Conservation (phyloP, 768 basidiomycete species). For the Melanogaster broomeanus region DNA sequence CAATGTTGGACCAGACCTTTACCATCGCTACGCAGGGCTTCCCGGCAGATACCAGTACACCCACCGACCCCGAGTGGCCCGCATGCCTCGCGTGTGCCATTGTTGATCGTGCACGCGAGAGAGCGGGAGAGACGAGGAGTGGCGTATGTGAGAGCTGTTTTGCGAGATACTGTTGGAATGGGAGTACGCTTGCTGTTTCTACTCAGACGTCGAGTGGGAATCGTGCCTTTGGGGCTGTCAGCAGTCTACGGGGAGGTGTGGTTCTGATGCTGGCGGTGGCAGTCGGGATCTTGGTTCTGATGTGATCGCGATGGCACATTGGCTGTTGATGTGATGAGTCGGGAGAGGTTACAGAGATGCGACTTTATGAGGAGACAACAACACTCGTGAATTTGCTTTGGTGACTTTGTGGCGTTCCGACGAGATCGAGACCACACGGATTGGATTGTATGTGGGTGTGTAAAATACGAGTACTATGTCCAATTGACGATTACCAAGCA, state of each 20-base stretch:
- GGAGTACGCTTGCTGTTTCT: slow-evolving; percentile 3
- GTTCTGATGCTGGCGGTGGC: slow-evolving; percentile 9
- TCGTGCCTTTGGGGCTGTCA: neutral
- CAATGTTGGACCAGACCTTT: slow-evolving; percentile 49
- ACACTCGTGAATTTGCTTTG: neutral
- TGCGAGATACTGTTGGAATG: slow-evolving; percentile 33
- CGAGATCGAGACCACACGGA: slow-evolving; percentile 8
- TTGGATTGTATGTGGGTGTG: slow-evolving; percentile 3
- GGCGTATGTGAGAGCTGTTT: slow-evolving; percentile 35
- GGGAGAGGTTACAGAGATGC: neutral
- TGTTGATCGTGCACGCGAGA: slow-evolving; percentile 44
- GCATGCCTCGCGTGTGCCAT: slow-evolving; percentile 54
- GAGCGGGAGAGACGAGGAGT: slow-evolving; percentile 24
- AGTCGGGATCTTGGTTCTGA: slow-evolving; percentile 7
- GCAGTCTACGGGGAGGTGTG: slow-evolving; percentile 3
- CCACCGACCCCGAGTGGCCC: slow-evolving; percentile 44
- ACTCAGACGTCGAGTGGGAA: neutral
- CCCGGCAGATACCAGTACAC: slow-evolving; percentile 21
- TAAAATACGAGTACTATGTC: slow-evolving; percentile 13
- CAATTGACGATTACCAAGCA: slow-evolving; percentile 5
- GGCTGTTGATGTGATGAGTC: neutral
- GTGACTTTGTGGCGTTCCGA: slow-evolving; percentile 15
- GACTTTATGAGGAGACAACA: slow-evolving; percentile 14
- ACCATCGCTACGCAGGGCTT: slow-evolving; percentile 46
- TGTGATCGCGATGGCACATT: slow-evolving; percentile 21